Base-by-base conservation (phyloP, 768 basidiomycete species). In the Cystofilobasidium capitatum region DNA sequence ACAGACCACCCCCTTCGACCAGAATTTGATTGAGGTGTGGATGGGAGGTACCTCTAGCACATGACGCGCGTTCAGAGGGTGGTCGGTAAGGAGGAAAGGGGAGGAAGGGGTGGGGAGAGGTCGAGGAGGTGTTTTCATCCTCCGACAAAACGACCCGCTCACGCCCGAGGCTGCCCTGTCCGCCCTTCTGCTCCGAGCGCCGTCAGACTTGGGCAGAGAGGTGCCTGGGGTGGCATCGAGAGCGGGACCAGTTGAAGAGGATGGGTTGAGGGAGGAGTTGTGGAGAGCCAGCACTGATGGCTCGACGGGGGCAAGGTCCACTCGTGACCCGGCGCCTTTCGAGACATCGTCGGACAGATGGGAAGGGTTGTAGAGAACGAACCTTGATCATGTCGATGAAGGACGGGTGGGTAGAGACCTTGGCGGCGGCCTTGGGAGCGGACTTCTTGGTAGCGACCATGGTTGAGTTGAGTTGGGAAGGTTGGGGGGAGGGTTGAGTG, bases 321-420 rank as follows among this genome's bases (percentile, higher is more conserved):
- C 59, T 45, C 59, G 59, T 26, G 59, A 42, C 59, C 57, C 33
- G 31, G 44, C 17, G 59, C 59, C 36, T 22, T n/a, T n/a, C n/a
- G 39, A 29, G 59, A 26, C 39, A 17, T 13, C 44, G 16, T 29
- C 22, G 39, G 59, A 26, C 24, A 61, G 5, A 33, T 14, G 57
- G 13, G n/a, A 33, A 33, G 65, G 55, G 13, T n/a, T n/a, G n/a
- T 26, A 31, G 16, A 20, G 29, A 37, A 55, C 42, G 42, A 71
- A 78, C 77, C 74, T 73, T 77, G 73, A 79, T 78, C 81, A 82
- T 82, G 55, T 79, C 78, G 57, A 77, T 75, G 77, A 78, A 79
- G 42, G 78, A 78, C 7, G 86, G 86, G 77, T 87, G 86, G 31
- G 74, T 33, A 26, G 72, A 58, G 69, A 70, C 71, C 71, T 74